These are phyloP conservation scores for Boletus insuetus DNA, from an alignment of 768 basidiomycete species.

Conservation along the genomic window DNA sequence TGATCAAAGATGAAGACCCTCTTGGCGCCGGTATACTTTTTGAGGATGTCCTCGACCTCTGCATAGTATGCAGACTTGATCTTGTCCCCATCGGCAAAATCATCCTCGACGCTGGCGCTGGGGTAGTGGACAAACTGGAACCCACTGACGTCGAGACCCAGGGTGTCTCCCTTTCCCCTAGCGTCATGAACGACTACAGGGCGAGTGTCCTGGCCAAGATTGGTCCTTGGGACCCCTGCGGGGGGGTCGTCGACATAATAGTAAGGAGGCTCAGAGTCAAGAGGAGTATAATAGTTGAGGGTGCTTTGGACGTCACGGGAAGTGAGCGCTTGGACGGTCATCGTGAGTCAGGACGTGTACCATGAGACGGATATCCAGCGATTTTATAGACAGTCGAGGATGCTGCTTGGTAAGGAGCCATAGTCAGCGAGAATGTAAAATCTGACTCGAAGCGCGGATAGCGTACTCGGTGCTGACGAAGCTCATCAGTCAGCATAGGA, in stretches of 20 bases:
- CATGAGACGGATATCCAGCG: not conserved
- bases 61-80: slow-evolving; percentile 40
- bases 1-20: slow-evolving; percentile 45
- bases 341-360: not conserved
- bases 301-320: slow-evolving; percentile 37
- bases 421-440: not conserved
- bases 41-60: slow-evolving; percentile 43
- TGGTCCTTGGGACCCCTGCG: slow-evolving; percentile 25
- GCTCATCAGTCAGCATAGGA: slow-evolving; percentile 5
- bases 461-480: slow-evolving; percentile 15
- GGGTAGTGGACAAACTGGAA: slow-evolving; percentile 39
- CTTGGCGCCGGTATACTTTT: slow-evolving; percentile 37
- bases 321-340: slow-evolving; percentile 24
- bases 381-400: slow-evolving; percentile 9
- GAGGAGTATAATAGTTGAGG: slow-evolving; percentile 36
- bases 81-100: slow-evolving; percentile 38
- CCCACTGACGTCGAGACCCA: slow-evolving; percentile 41
- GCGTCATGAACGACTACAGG: slow-evolving; percentile 29
- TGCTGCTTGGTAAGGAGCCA: no score
- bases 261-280: slow-evolving; percentile 32
- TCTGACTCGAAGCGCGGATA: slow-evolving; percentile 4
- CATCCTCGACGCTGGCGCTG: slow-evolving; percentile 35
- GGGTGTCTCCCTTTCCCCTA: slow-evolving; percentile 28
- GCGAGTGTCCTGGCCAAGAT: slow-evolving; percentile 26
- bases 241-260: slow-evolving; percentile 33